These are phyloP conservation scores for Blastomyces percursus DNA, from an alignment of 2,329 filamentous ascomycete genomes.

Conservation along the genomic window DNA sequence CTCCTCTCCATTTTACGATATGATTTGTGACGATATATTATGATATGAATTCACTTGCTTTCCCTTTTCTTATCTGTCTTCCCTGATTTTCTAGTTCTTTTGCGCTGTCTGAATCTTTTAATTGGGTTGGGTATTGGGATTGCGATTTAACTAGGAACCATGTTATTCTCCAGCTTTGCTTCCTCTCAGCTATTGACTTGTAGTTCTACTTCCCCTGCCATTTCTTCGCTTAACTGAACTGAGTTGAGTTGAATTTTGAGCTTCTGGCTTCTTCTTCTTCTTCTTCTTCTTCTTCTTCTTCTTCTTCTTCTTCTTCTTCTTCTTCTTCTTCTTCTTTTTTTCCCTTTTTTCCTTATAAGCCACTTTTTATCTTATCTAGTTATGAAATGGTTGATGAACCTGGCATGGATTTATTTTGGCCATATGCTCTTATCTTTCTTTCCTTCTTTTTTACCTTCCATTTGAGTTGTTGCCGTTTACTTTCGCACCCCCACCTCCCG, in stretches of 20 bases:
- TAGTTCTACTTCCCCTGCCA: background rate
- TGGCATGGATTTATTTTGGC: background rate
- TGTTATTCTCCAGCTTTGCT: background rate
- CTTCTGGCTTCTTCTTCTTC: background rate
- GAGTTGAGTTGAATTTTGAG: background rate
- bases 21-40: conserved; percentile 7
- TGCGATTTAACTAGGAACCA: background rate
- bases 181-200: background rate
- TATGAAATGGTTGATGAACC: background rate
- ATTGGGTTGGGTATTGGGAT: background rate
- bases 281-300: too few relatives aligned
- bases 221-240: background rate
- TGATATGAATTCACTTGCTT: background rate
- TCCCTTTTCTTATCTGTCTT: background rate
- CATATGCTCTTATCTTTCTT: background rate
- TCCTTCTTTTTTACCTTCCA: background rate
- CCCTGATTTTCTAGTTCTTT: conserved; percentile 1
- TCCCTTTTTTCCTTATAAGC: background rate
- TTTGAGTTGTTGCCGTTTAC: background rate
- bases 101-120: background rate
- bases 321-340: background rate
- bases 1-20: background rate
- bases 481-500: too few relatives aligned
- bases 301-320: background rate
- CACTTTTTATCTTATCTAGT: too few relatives aligned